Evolutionary conservation across 495 filamentous ascomycete genomes (phyloP).

Genomic region (Aspergillus affinis): DNA sequence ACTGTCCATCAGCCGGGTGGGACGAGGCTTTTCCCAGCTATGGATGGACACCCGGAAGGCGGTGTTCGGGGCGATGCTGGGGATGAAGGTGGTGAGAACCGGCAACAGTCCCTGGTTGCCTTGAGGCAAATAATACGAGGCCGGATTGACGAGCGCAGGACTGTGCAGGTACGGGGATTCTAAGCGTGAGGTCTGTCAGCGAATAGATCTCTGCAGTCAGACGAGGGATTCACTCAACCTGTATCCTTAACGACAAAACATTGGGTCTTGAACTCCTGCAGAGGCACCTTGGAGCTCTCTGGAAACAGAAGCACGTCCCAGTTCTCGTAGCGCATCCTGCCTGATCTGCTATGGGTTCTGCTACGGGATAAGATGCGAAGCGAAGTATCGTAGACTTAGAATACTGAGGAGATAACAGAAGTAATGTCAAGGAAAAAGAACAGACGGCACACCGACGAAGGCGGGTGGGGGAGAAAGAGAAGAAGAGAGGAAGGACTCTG

Average conservation of each 20-base stretch:
- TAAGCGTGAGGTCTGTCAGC: slow-evolving; percentile 4
- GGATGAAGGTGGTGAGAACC: slow-evolving; percentile 74
- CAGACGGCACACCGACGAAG: slow-evolving; percentile 3
- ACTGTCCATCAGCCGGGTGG: slow-evolving; percentile 59
- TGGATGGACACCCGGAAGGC: slow-evolving; percentile 79
- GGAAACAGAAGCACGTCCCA: slow-evolving; percentile 89
- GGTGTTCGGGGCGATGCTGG: slow-evolving; percentile 57
- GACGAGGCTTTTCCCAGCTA: slow-evolving; percentile 68
- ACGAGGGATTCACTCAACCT: slow-evolving; percentile 39
- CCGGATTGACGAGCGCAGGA: slow-evolving; percentile 27
- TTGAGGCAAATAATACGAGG: slow-evolving; percentile 28
- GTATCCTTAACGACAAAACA: slow-evolving; percentile 74
- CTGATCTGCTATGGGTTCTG: slow-evolving; percentile 1
- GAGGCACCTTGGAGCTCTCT: slow-evolving; percentile 57
- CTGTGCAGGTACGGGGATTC: slow-evolving; percentile 40
- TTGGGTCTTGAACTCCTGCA: slow-evolving; percentile 84
- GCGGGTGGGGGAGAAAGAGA: neutral
- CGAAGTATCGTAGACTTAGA: slow-evolving; percentile 16
- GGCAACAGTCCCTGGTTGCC: slow-evolving; percentile 54
- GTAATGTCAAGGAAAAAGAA: slow-evolving; percentile 15
- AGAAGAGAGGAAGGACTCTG: neutral
- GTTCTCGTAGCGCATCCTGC: slow-evolving; percentile 73
- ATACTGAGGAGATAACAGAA: slow-evolving; percentile 19
- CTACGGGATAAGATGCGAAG: slow-evolving; percentile 19
- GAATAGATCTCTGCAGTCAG: neutral